A percentile compares a stretch with the other conserved stretches of the same genome.
Evolutionary conservation across 805 yeast species (phyloP).

Genomic region (Lipomyces chichibuensis): DNA sequence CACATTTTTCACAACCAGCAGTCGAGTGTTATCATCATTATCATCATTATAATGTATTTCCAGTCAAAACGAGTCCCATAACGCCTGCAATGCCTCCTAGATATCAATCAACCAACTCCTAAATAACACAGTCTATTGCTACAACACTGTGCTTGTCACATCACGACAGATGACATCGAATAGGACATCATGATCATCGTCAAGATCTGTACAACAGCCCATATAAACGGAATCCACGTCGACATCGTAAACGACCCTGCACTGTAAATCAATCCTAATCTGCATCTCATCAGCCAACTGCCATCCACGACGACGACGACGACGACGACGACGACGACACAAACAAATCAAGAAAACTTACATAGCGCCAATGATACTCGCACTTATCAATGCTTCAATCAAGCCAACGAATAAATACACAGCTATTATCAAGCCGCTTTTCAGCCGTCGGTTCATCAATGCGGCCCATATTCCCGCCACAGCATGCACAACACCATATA

Average conservation of each 20-base stretch:
- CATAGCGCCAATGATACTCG: constrained; percentile 76
- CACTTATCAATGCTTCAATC: constrained; percentile 67
- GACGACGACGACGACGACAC: background rate
- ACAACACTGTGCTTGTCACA: constrained; percentile 40
- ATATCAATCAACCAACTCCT: background rate
- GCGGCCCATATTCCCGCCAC: constrained; percentile 68
- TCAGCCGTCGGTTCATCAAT: constrained; percentile 51
- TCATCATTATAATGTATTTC: no score
- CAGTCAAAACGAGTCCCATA: no score
- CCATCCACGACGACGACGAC: constrained; percentile 5
- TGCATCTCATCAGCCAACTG: background rate
- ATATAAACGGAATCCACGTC: constrained; percentile 91
- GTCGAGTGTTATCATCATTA: no score
- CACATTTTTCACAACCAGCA: no score
- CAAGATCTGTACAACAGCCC: constrained; percentile 70
- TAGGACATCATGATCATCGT: constrained; percentile 70
- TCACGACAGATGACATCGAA: constrained; percentile 55
- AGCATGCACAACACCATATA: constrained; percentile 64
- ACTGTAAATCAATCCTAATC: constrained; percentile 30
- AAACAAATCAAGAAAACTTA: constrained; percentile 31
- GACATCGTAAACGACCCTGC: constrained; percentile 75
- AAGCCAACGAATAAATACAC: constrained; percentile 59
- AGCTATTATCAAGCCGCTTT: constrained; percentile 50
- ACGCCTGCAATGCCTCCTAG: background rate
- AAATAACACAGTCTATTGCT: background rate